Evolutionary conservation across 2,329 filamentous ascomycete genomes (phyloP), one percentile per base, ranked within the genome.

Genomic region (Fusarium sp.): DNA sequence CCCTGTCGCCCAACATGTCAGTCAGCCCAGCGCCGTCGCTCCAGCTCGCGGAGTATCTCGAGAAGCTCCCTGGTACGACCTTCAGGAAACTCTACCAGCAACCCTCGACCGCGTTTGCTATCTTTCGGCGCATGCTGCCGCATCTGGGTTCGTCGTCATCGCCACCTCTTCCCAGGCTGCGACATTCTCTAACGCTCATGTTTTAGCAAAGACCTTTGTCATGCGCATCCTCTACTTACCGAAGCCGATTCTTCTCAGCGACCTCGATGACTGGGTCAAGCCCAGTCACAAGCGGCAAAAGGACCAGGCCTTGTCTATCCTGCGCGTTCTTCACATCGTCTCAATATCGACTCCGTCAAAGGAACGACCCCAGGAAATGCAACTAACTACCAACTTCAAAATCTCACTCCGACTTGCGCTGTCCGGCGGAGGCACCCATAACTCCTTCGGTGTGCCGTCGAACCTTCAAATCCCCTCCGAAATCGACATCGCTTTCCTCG

Each of bases 121-220:
- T 99, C 75, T 98, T 98, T 79, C 89, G 96, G 71, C 94, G 96
- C 82, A 97, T 99, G 94, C 87, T 99, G 60, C 93, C 96, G 59
- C 92, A 96, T 76, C 82, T 98, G 65, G 93, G 92, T 94, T 84
- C 75, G 83, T 68, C 30, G 39, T 50, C 40, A 45, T 40, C 39
- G 11, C 14, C 10, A 20, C 30, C 7, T 8, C 15, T 8, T 13
- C 9, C 11, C 22, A 9, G 14, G 26, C 39, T 47, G 28, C 40
- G n/a, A 24, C 41, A 46, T n/a, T 15, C 6, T 35, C 65, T 67
- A 55, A 67, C 40, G 6, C 19, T 20, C 22, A 35, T 43, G 19
- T 10, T 10, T 13, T 35, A 93, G 95, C 96, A 72, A 98, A 99
- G 85, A 93, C 90, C 17, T 91, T 99, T 75, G 95, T 99, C 64